Evolutionary conservation across 2,329 filamentous ascomycete species (phyloP), one percentile per base, ranked within the genome.

Genomic region (Coniochaeta hoffmannii): DNA sequence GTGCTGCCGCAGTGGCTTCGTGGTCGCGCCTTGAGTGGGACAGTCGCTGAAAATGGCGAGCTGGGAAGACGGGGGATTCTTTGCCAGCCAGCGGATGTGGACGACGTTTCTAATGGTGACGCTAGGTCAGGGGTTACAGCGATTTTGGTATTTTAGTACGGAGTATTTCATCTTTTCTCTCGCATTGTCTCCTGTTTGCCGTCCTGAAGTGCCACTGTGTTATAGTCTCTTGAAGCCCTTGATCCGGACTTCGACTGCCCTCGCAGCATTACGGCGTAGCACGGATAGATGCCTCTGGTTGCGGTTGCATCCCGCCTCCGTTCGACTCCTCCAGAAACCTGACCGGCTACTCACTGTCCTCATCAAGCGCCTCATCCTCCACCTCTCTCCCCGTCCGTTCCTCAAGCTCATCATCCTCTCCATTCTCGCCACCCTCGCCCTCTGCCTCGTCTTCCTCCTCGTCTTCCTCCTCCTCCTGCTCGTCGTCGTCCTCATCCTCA

Each of bases 291-390:
- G n/a, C n/a, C n/a, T n/a, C n/a, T n/a, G n/a, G n/a, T n/a, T n/a
- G n/a, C n/a, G n/a, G n/a, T n/a, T n/a, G n/a, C n/a, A n/a, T n/a
- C n/a, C n/a, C n/a, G n/a, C n/a, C n/a, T n/a, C 36, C 17, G 12
- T 28, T 22, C 44, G 12, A 8, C 24, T 5, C 14, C 50, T 4
- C 22, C 28, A 32, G 4, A 52, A n/a, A 26, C 17, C 11, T 46
- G 11, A 19, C 62, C 36, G 55, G 24, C 59, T 65, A 83, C 55
- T 83, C 81, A 62, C 81, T 84, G 58, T 85, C 82, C 53, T 81
- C 77, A 11, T 85, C 83, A 57, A 86, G 67, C 12, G 82, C 75
- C 0, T 76, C 77, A 15, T 79, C 76, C 4, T 76, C 78, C 4
- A 78, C 73, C 1, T 73, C 72, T 14, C 76, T 76, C 4, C 73